Evolutionary conservation across 2,329 filamentous ascomycete genomes (phyloP).

Genomic region (Cladophialophora yegresii): DNA sequence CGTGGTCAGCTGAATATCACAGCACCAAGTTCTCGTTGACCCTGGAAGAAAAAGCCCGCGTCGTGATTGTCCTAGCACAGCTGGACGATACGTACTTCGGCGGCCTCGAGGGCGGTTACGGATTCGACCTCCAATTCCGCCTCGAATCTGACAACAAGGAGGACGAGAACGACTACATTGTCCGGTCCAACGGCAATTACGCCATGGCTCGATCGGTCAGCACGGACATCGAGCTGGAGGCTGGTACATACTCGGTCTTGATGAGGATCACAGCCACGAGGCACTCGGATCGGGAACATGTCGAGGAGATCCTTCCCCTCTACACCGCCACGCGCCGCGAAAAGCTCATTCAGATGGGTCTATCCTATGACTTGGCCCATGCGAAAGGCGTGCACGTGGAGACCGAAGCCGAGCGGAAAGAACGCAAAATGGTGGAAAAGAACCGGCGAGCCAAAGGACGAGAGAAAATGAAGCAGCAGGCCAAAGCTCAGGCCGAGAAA

Average conservation of each 20-base stretch:
- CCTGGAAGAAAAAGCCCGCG: constrained; percentile 54
- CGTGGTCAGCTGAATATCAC: constrained; percentile 61
- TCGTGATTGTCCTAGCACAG: constrained; percentile 62
- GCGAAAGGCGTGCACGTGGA: constrained; percentile 46
- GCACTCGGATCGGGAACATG: constrained; percentile 49
- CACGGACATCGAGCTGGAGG: constrained; percentile 72
- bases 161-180: constrained; percentile 61
- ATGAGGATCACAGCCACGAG: constrained; percentile 72
- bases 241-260: constrained; percentile 73
- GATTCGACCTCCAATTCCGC: constrained; percentile 60
- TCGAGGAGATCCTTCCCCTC: constrained; percentile 62
- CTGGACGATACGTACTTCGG: constrained; percentile 63
- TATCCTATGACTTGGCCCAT: constrained; percentile 51
- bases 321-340: constrained; percentile 66
- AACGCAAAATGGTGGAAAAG: constrained; percentile 31
- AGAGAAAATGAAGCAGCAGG: constrained; percentile 44
- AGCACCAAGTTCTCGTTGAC: constrained; percentile 61
- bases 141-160: constrained; percentile 55
- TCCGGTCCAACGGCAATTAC: constrained; percentile 58
- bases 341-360: constrained; percentile 62
- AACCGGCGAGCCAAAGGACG: constrained; percentile 41
- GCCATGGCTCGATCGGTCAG: constrained; percentile 74
- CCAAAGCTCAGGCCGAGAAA: constrained; percentile 45
- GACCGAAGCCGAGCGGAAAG: constrained; percentile 39
- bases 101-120: constrained; percentile 59